Evolutionary conservation across 2,329 filamentous ascomycete genomes (phyloP).

Genomic region (Cladophialophora exuberans): DNA sequence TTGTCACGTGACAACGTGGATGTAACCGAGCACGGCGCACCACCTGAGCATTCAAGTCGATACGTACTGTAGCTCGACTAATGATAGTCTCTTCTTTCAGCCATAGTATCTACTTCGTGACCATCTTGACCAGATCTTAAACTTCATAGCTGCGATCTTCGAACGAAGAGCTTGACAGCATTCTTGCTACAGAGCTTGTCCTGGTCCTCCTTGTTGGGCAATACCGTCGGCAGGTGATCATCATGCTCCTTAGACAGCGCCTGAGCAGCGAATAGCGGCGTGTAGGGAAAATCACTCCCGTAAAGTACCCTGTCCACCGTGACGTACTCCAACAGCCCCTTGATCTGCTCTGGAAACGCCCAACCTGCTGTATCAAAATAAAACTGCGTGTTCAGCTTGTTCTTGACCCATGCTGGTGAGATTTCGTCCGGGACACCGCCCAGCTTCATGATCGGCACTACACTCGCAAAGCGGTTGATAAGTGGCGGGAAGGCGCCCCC

Average conservation of each 20-base stretch:
- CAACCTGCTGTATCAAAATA: constrained; percentile 34
- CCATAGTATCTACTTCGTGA: too few relatives aligned
- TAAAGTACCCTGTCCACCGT: constrained; percentile 30
- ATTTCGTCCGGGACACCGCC: constrained; percentile 26
- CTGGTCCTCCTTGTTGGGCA: constrained; percentile 27
- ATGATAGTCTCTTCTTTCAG: too few relatives aligned
- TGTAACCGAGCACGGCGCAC: too few relatives aligned
- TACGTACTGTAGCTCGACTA: too few relatives aligned
- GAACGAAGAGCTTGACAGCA: constrained; percentile 26
- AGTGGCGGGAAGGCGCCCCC: constrained; percentile 48
- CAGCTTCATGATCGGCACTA: constrained; percentile 27
- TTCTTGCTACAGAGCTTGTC: constrained; percentile 29
- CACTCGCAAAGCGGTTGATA: constrained; percentile 29
- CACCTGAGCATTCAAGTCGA: too few relatives aligned
- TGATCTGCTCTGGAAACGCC: constrained; percentile 32
- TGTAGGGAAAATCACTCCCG: constrained; percentile 33
- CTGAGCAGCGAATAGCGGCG: constrained; percentile 20
- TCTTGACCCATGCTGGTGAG: constrained; percentile 28
- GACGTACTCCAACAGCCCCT: constrained; percentile 31
- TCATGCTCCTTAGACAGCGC: constrained; percentile 29
- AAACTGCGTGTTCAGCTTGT: constrained; percentile 32
- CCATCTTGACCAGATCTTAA: not conserved
- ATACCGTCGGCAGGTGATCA: constrained; percentile 26
- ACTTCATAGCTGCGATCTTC: not conserved
- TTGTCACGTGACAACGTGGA: too few relatives aligned